Conservation (phyloP, 495 filamentous ascomycete genomes). For the Chaetomidium leptoderma region DNA sequence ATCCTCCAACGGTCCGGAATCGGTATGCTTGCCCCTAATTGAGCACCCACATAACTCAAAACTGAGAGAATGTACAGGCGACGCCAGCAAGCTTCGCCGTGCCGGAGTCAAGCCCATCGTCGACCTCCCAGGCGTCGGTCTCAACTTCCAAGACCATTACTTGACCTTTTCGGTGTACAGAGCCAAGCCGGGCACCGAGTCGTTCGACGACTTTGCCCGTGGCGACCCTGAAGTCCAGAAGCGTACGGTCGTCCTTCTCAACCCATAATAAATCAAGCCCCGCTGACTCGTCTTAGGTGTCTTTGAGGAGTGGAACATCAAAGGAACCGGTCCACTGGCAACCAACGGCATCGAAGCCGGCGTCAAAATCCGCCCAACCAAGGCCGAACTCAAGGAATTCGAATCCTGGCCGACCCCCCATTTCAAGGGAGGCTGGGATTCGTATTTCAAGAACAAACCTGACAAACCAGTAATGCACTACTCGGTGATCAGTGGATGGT, state of each 20-base stretch:
- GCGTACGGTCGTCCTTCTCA: conserved; percentile 29
- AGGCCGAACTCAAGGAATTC: conserved; percentile 64
- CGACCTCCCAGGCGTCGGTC: conserved; percentile 75
- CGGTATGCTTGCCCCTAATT: conserved; percentile 16
- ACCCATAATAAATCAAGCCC: background rate
- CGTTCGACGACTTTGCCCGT: conserved; percentile 76
- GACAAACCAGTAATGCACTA: conserved; percentile 88
- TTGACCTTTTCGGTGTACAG: conserved; percentile 72
- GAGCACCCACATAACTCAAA: background rate
- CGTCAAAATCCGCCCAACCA: conserved; percentile 71
- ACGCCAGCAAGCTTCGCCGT: conserved; percentile 67
- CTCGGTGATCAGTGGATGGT: conserved; percentile 63
- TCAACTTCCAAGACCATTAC: conserved; percentile 85
- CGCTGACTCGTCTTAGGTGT: conserved; percentile 35
- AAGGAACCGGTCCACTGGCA: conserved; percentile 73
- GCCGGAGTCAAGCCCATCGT: conserved; percentile 68
- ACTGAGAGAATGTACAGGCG: conserved; percentile 24
- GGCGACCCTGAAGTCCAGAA: conserved; percentile 68
- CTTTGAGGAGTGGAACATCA: conserved; percentile 71
- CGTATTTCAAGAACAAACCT: conserved; percentile 79
- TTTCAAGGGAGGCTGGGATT: conserved; percentile 68
- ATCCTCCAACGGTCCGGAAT: conserved; percentile 74
- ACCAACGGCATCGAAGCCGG: conserved; percentile 84
- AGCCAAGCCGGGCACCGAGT: conserved; percentile 72
- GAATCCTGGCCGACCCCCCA: conserved; percentile 61